phyloP scores from a whole-genome alignment of 2,329 filamentous ascomycete species.

The Curvularia sp. region DNA sequence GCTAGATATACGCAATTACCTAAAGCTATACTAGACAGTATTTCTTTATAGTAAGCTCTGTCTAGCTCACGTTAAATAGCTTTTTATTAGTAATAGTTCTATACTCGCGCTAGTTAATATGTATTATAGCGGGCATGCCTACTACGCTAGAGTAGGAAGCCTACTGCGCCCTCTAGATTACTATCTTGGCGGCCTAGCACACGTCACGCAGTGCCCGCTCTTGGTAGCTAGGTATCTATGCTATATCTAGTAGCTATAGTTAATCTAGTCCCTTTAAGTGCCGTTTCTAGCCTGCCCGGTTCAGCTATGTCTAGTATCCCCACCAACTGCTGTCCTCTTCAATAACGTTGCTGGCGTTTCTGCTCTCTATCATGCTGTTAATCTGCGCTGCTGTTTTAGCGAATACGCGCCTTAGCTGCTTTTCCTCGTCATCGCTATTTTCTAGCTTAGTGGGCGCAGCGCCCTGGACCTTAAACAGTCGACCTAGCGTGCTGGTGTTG shows the following conservation, averaged over 20 bases:
- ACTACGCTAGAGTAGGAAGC: conserved; percentile 4
- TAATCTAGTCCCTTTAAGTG: conserved; percentile 1
- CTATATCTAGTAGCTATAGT: conserved; percentile 10
- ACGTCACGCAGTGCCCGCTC: conserved; percentile 9
- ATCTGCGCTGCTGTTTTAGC: no score
- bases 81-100: background rate
- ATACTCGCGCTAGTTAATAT: conserved; percentile 12
- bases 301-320: no score
- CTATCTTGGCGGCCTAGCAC: conserved; percentile 6
- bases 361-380: no score
- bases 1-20: conserved; percentile 17
- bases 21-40: conserved; percentile 13
- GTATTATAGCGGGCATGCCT: conserved; percentile 8
- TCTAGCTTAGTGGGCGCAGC: background rate
- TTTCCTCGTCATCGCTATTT: no score
- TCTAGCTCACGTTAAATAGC: background rate
- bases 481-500: conserved; percentile 2
- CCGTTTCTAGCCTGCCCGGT: no score
- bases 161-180: conserved; percentile 16
- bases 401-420: no score
- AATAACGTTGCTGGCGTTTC: no score
- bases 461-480: conserved; percentile 1
- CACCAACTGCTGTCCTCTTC: no score
- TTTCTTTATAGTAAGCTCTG: conserved; percentile 14
- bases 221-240: conserved; percentile 1